Evolutionary conservation across 306 rosid species (phyloP), one percentile per base, ranked within the genome.

Genomic region (Lathyrus aphaca): DNA sequence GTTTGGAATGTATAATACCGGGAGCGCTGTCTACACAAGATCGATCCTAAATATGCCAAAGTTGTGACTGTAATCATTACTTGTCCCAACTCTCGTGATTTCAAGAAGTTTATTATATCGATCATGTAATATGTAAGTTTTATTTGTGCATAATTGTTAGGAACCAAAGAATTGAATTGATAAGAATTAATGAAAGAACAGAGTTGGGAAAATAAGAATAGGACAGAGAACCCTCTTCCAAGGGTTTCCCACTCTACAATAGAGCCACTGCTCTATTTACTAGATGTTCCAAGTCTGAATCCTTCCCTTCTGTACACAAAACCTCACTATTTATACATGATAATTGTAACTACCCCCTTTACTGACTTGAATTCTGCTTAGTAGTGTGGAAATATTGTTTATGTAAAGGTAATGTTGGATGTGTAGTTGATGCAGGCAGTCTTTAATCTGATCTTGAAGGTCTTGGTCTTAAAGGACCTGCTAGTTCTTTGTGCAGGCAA

Each of bases 401-500:
- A 50, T 49, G 57, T 46, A 30, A 72, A 72, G 71, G 38, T 66
- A 59, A 10, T 35, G 42, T 27, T 68, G 67, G 66, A 68, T 72
- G 78, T 57, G 32, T 55, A 61, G 67, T 74, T 56, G 32, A 32
- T 73, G 64, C 46, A 29, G 57, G 13, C 43, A 66, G 35, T 58
- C 75, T 42, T 66, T 53, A 35, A 35, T 35, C 39, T 49, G 61
- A 60, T 72, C 63, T 66, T 23, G 37, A 37, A 16, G 17, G 40
- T 50, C 68, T 44, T 56, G 27, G 65, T 79, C 60, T 60, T 68
- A 64, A 21, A 61, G 68, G 46, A 60, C 39, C 38, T 30, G 49
- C 55, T 19, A 65, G 30, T 69, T 61, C 37, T 64, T 43, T 74
- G 66, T 39, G 51, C 35, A 10, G 61, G 44, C 50, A 55, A 15